Evolutionary conservation across 257 asterid genomes (phyloP).

Genomic region (Orobanche coerulescens): DNA sequence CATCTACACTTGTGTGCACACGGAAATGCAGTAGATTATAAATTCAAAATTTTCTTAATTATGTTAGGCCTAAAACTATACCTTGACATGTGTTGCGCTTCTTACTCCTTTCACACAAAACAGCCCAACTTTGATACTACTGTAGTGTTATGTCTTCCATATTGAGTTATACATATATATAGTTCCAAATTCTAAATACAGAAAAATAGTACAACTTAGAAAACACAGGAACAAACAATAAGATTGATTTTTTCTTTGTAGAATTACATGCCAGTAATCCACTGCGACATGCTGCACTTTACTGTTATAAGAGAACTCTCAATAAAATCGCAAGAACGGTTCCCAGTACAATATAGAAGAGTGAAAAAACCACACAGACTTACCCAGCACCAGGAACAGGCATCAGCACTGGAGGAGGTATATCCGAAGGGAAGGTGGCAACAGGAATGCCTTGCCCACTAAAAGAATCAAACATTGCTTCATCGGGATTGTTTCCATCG

Average conservation of each 20-base stretch:
- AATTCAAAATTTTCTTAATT: not conserved
- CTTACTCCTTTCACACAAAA: too few species aligned
- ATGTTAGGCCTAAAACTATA: too few species aligned
- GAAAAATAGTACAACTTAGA: too few species aligned
- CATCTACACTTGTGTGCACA: too few species aligned
- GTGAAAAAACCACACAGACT: slow-evolving; percentile 13
- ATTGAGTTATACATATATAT: too few species aligned
- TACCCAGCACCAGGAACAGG: slow-evolving; percentile 99
- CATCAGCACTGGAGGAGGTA: slow-evolving; percentile 88
- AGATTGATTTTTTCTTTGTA: not conserved
- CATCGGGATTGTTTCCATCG: slow-evolving; percentile 72
- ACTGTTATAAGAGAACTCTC: not conserved
- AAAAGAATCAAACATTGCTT: slow-evolving; percentile 69
- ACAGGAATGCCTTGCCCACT: slow-evolving; percentile 78
- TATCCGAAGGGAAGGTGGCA: slow-evolving; percentile 69
- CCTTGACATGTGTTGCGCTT: too few species aligned
- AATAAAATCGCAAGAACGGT: not conserved
- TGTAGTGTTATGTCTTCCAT: too few species aligned
- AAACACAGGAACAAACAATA: too few species aligned
- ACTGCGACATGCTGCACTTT: not conserved
- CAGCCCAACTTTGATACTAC: too few species aligned
- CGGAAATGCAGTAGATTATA: too few species aligned
- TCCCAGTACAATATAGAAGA: not conserved
- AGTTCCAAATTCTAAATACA: too few species aligned
- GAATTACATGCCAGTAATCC: not conserved